Evolutionary conservation across 164 flowering plant species (phyloP), one percentile per base, ranked within the genome.

Genomic region (Tinospora cordifolia): DNA sequence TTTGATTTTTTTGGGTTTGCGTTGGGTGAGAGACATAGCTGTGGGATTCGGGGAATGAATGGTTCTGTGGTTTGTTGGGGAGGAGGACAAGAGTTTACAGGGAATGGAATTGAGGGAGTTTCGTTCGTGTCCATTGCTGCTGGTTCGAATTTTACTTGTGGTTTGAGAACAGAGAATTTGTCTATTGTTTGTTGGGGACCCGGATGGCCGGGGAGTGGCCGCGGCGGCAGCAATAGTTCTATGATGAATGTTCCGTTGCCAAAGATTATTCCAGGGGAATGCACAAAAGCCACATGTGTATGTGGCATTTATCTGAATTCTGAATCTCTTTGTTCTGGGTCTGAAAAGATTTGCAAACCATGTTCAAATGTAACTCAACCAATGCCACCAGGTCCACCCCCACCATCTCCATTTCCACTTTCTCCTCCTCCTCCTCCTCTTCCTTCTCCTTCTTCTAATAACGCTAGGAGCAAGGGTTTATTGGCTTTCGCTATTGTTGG

Each of bases 151-250:
- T 87, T 87, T 44, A 82, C 86, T 57, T 95, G 99, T 76, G 99
- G 99, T 21, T 81, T 95, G 46, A 66, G 65, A 9, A 74, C 87
- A 0, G 54, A 63, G 6, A 89, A 90, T 77, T 80, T 86, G 15
- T 84, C 97, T 0, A 51, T 91, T 0, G 38, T 87, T 21, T 92
- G 96, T 69, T 95, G 98, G 98, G 98, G 98, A 1, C 82, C 88
- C 0, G 90, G 90, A 0, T 84, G 88, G 92, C 26, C 72, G 34
- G 64, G 11, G 49, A 62, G 24, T 13, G 4, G 36, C 36, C 2
- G 36, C 36, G 36, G 36, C 36, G 36, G 36, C 36, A 6, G 62
- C 51, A 68, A 1, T 63, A 59, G 77, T 9, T n/a, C 34, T 8
- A 77, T 73, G 12, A 0, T 30, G 47, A 14, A 44, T 62, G 81